A percentile compares a stretch with the other conserved stretches of the same genome.
These are phyloP conservation scores for Oryza coarctata DNA, from an alignment of 176 grass and related monocot species.

Conservation along the genomic window DNA sequence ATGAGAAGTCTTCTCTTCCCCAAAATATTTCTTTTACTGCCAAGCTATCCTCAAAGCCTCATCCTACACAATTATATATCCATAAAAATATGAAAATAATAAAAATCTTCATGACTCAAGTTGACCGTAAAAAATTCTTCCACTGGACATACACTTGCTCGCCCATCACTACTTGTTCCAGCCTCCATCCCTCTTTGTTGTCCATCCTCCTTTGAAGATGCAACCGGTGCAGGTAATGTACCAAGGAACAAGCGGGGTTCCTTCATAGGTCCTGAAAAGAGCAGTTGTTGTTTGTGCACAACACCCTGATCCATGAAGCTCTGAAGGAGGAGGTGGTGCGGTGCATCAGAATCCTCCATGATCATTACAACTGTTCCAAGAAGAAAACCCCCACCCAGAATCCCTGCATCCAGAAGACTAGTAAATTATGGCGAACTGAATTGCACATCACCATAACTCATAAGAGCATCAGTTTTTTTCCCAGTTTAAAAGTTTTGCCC, in stretches of 20 bases:
- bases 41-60: slow-evolving; percentile 88
- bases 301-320: slow-evolving; percentile 87
- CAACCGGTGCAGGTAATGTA: slow-evolving; percentile 58
- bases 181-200: slow-evolving; percentile 16
- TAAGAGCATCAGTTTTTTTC: neutral
- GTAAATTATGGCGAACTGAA: neutral
- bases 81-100: neutral
- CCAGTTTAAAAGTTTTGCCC: neutral
- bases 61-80: slow-evolving; percentile 53
- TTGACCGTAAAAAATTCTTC: neutral
- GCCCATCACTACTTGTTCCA: slow-evolving; percentile 23
- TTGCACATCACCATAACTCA: neutral
- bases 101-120: neutral
- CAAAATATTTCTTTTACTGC: slow-evolving; percentile 98
- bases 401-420: slow-evolving; percentile 36
- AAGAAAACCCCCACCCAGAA: slow-evolving; percentile 79
- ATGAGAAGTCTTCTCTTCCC: slow-evolving; percentile 51
- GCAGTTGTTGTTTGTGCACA: slow-evolving; percentile 72
- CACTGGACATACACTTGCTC: slow-evolving; percentile 39
- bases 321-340: slow-evolving; percentile 84
- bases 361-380: slow-evolving; percentile 81
- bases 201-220: slow-evolving; percentile 58
- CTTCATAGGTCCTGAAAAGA: slow-evolving; percentile 65
- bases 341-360: slow-evolving; percentile 84
- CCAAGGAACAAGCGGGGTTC: slow-evolving; percentile 78